Percentiles rank a stretch among this genome's conserved stretches.
Conservation (phyloP, 1,139 yeast genomes). For the Yamadazyma trypodendri region DNA sequence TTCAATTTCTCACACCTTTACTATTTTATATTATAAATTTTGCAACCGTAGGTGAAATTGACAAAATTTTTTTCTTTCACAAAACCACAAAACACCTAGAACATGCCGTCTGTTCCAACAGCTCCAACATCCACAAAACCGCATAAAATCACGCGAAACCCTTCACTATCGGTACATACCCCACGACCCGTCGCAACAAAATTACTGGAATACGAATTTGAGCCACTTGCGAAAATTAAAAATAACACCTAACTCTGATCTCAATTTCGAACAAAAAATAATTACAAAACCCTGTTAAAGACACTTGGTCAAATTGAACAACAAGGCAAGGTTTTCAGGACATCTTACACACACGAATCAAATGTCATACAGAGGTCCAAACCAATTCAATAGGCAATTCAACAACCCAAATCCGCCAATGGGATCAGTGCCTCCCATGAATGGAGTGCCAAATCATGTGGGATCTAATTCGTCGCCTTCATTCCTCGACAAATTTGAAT, state of each 20-base stretch:
- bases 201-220: too few relatives aligned
- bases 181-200: too few relatives aligned
- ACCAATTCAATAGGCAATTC: constrained; percentile 33
- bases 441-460: constrained; percentile 19
- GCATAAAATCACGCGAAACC: too few relatives aligned
- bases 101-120: too few relatives aligned
- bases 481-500: constrained; percentile 45
- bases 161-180: too few relatives aligned
- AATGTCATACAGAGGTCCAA: constrained; percentile 38
- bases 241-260: not conserved
- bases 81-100: not conserved
- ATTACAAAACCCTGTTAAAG: not conserved
- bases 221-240: not conserved
- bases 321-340: not conserved
- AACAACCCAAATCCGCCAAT: constrained; percentile 11
- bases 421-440: constrained; percentile 10
- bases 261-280: not conserved
- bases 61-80: not conserved
- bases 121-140: too few relatives aligned
- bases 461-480: constrained; percentile 15
- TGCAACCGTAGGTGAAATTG: not conserved
- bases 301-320: too few relatives aligned
- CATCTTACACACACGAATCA: not conserved
- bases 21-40: too few relatives aligned
- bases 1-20: not conserved